Conservation (phyloP, 1,139 yeast species). For the Zygosaccharomyces sapae region DNA sequence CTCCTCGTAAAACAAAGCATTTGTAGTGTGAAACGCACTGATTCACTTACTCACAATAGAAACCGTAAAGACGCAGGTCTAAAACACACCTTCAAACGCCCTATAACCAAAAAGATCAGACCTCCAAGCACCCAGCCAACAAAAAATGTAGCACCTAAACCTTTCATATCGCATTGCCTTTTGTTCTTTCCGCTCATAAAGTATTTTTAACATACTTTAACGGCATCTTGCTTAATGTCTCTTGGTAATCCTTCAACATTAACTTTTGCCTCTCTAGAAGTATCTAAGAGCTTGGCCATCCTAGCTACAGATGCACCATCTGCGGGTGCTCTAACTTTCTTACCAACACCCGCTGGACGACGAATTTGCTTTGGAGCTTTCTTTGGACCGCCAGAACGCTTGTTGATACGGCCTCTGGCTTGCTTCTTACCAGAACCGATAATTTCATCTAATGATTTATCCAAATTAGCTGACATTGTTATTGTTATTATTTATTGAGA, state of each 20-base stretch:
- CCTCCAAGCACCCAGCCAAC: conserved; percentile 5
- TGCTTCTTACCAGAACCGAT: conserved; percentile 57
- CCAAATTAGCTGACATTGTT: conserved; percentile 65
- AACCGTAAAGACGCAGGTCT: not conserved
- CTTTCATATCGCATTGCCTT: not conserved
- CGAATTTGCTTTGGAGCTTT: conserved; percentile 34
- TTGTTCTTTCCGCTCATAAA: conserved; percentile 3
- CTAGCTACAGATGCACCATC: conserved; percentile 40
- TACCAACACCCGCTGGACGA: conserved; percentile 23
- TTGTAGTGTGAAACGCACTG: not conserved
- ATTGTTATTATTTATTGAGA: conserved; percentile 3
- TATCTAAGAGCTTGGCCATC: conserved; percentile 45
- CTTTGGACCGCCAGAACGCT: conserved; percentile 34
- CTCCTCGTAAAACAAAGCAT: conserved; percentile 12
- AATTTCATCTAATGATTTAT: conserved; percentile 93
- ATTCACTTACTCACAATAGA: not conserved
- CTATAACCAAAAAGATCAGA: not conserved
- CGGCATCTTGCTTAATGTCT: conserved; percentile 71
- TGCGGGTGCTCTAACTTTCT: conserved; percentile 31
- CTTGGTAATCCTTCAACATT: conserved; percentile 74
- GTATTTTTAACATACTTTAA: conserved; percentile 62
- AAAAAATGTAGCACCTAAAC: conserved; percentile 1
- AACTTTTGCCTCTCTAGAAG: conserved; percentile 65
- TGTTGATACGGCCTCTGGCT: conserved; percentile 40
- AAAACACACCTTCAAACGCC: not conserved